Evolutionary conservation across 2,329 filamentous ascomycete species (phyloP).

Genomic region (Trichophaea hybrida): DNA sequence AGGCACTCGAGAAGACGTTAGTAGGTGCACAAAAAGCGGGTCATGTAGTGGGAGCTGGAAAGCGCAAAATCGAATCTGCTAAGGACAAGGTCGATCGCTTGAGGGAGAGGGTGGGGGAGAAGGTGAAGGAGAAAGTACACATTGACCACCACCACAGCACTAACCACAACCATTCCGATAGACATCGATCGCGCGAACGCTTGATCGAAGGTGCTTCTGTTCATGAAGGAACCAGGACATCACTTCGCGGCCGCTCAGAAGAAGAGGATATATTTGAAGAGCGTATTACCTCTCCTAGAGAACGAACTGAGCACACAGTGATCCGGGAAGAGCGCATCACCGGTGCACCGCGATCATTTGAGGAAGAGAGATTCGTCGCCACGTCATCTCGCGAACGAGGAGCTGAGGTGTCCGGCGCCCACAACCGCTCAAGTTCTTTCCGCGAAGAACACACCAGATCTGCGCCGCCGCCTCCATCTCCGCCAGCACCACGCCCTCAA

Average conservation of each 20-base stretch:
- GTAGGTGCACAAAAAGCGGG: neutral
- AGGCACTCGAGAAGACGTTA: neutral
- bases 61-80: neutral
- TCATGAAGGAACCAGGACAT: neutral
- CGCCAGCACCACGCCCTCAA: neutral
- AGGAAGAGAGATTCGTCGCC: neutral
- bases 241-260: neutral
- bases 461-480: neutral
- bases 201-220: neutral
- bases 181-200: neutral
- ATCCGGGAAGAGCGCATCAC: neutral
- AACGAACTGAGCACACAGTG: neutral
- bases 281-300: neutral
- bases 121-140: neutral
- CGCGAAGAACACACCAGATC: neutral
- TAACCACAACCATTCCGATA: neutral
- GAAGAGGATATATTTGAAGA: slow-evolving; percentile 1
- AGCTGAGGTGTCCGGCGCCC: neutral
- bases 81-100: neutral
- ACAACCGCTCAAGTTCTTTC: neutral
- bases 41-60: neutral
- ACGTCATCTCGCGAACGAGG: neutral
- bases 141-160: neutral
- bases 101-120: neutral
- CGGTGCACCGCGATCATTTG: neutral